A percentile compares a stretch with the other conserved stretches of the same genome.
Conservation (phyloP, 2,329 filamentous ascomycete species). For the Colletotrichum sansevieriae region DNA sequence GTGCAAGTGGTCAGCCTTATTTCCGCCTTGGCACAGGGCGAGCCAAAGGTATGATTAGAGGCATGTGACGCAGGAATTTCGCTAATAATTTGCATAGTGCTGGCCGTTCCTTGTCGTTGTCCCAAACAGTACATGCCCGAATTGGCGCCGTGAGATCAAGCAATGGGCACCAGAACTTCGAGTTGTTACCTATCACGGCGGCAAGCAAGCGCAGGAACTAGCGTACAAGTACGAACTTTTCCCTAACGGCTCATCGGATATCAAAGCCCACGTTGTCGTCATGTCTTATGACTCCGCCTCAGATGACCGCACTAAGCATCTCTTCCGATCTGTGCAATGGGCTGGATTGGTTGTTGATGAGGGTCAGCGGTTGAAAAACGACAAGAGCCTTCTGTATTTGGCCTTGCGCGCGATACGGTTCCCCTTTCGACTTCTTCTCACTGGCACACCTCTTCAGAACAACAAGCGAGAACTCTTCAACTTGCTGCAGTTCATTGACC, state of each 20-base stretch:
- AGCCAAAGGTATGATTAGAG: constrained; percentile 59
- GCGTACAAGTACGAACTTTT: constrained; percentile 90
- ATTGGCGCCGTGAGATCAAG: constrained; percentile 97
- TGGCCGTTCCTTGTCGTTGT: constrained; percentile 96
- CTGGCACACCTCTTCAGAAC: constrained; percentile 94
- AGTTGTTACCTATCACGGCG: constrained; percentile 94
- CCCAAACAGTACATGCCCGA: constrained; percentile 95
- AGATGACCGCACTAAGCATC: constrained; percentile 74
- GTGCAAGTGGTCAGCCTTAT: constrained; percentile 91
- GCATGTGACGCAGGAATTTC: neutral
- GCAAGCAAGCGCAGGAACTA: constrained; percentile 78
- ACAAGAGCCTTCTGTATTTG: constrained; percentile 84
- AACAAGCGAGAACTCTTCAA: constrained; percentile 97
- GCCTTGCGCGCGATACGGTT: constrained; percentile 80
- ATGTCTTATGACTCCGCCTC: constrained; percentile 93
- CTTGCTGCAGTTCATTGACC: constrained; percentile 92
- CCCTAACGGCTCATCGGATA: constrained; percentile 71
- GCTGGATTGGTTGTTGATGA: constrained; percentile 92
- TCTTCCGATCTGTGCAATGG: constrained; percentile 83
- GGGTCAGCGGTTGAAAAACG: constrained; percentile 95
- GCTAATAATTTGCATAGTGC: constrained; percentile 58
- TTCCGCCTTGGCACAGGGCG: constrained; percentile 76
- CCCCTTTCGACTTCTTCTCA: constrained; percentile 87
- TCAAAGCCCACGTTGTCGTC: constrained; percentile 91
- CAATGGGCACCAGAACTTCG: constrained; percentile 89